Evolutionary conservation across 306 rosid genomes (phyloP).

Genomic region (Castanea crenata): DNA sequence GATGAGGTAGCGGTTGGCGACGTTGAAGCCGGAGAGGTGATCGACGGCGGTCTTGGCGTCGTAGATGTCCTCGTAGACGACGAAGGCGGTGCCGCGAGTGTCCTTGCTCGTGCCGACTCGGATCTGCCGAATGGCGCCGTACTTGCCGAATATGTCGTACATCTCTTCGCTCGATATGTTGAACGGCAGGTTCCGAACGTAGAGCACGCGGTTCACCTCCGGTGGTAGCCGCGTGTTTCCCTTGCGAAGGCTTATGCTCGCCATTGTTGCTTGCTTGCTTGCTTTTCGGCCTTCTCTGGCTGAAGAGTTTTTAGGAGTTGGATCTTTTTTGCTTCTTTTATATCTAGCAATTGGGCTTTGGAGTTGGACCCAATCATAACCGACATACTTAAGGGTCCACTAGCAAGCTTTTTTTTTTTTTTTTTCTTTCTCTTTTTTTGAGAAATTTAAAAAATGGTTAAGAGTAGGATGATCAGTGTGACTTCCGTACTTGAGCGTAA

Average conservation of each 20-base stretch:
- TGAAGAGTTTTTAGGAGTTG: no score
- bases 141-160: constrained; percentile 97
- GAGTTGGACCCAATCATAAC: no score
- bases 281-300: no score
- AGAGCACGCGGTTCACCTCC: constrained; percentile 89
- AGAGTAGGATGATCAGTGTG: fast-evolving
- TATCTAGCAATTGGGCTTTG: no score
- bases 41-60: constrained; percentile 98
- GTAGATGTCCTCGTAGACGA: constrained; percentile 96
- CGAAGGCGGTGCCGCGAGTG: constrained; percentile 95
- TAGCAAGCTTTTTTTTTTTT: no score
- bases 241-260: constrained; percentile 82
- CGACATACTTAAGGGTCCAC: no score
- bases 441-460: no score
- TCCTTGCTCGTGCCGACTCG: constrained; percentile 91
- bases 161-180: constrained; percentile 98
- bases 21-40: constrained; percentile 94
- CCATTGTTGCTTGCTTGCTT: constrained; percentile 33
- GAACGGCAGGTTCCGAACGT: constrained; percentile 88
- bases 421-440: no score
- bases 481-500: fast-evolving
- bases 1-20: constrained; percentile 84
- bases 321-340: no score
- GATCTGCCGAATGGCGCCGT: constrained; percentile 97
- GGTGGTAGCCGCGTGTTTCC: constrained; percentile 94